Base-by-base conservation (phyloP, 2,329 filamentous ascomycete genomes). In the Leptosphaerulina australis region DNA sequence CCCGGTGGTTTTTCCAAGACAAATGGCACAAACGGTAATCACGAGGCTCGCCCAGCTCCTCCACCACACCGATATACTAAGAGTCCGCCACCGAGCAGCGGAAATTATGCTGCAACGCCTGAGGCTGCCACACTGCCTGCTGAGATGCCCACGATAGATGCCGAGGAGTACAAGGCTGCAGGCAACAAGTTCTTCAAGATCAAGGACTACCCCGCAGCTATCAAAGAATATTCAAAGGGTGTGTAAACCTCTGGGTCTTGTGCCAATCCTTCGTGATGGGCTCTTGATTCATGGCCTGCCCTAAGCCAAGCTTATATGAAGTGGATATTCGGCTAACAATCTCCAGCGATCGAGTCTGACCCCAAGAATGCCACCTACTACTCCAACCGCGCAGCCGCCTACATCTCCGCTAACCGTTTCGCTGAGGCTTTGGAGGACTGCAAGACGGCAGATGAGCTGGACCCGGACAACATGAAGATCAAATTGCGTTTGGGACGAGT, bases 181-280 rank as follows among this genome's bases (percentile, higher is more conserved):
- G 94, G 94, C 51, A 99, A 99, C 78, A 94, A 94, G 68, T 93
- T 90, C 69, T 99, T 97, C 83, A 97, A 97, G 79, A 90, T 92
- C 58, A 90, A 88, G 71, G 90, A 97, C 68, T 99, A 93, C 73
- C 77, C 81, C 53, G 88, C 88, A 69, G 93, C 94, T 18, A 92
- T 97, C 71, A 83, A 89, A 62, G 91, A 97, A 74, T 99, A 97
- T 74, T 90, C 89, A 62, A 96, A 96, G 84, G 93, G 93, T 96
- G 80, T 52, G 80, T 70, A 41, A 33, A 49, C 24, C 12, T n/a
- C 29, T 12, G 10, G 4, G 4, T 18, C 5, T 15, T 9, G 12
- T 37, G 33, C 5, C 11, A 7, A 22, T 2, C 10, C 3, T 10
- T 8, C 3, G n/a, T 33, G 30, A 9, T 3, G 20, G 17, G 2